Conservation (phyloP, 2,329 filamentous ascomycete genomes). For the Zasmidium citrigriseum region DNA sequence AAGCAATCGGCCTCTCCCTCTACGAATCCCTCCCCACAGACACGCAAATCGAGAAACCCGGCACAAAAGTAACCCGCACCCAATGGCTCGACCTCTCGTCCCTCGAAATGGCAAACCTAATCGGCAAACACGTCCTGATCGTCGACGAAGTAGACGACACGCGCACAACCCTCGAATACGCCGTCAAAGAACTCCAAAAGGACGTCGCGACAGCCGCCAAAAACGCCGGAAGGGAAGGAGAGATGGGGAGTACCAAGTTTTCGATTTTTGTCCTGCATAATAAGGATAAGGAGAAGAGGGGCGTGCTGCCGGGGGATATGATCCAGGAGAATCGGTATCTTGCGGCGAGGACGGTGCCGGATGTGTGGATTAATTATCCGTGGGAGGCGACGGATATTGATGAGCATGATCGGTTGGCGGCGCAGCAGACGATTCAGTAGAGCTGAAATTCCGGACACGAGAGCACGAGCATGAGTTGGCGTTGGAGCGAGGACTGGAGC, state of each 20-base stretch:
- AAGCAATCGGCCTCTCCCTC: slow-evolving; percentile 95
- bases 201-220: slow-evolving; percentile 82
- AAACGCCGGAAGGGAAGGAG: slow-evolving; percentile 64
- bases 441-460: background rate
- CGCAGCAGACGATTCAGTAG: slow-evolving; percentile 24
- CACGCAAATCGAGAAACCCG: slow-evolving; percentile 67
- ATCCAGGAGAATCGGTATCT: slow-evolving; percentile 72
- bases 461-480: background rate
- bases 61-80: slow-evolving; percentile 93
- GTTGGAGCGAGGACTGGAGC: background rate
- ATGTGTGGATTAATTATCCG: slow-evolving; percentile 98
- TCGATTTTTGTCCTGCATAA: slow-evolving; percentile 97
- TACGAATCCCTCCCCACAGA: slow-evolving; percentile 77
- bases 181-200: slow-evolving; percentile 89
- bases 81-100: slow-evolving; percentile 95
- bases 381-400: slow-evolving; percentile 97
- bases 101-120: slow-evolving; percentile 82
- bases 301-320: slow-evolving; percentile 76
- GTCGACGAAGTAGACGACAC: slow-evolving; percentile 97
- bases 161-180: slow-evolving; percentile 89
- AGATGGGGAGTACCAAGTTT: slow-evolving; percentile 73
- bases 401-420: slow-evolving; percentile 76
- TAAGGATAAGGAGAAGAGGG: slow-evolving; percentile 98
- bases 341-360: slow-evolving; percentile 83
- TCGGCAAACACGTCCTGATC: slow-evolving; percentile 88